These are phyloP conservation scores for Populus tomentosa DNA, from an alignment of 441 rosid species.

Conservation along the genomic window DNA sequence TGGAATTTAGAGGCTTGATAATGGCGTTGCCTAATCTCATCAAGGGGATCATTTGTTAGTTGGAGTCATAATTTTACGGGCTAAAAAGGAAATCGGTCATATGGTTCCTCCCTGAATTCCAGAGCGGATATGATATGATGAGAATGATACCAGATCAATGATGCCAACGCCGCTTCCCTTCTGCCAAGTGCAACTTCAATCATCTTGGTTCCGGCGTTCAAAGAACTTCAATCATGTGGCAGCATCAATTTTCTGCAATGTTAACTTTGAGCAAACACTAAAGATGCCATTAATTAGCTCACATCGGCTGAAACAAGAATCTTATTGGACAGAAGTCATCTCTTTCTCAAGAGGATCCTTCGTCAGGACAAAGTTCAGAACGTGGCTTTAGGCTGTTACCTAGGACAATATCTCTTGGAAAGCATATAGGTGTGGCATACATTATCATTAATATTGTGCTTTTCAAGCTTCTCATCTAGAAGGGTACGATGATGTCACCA, in stretches of 20 bases:
- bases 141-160: background rate
- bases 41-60: constrained; percentile 24
- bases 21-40: background rate
- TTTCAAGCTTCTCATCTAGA: too few relatives aligned
- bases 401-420: too few relatives aligned
- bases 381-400: too few relatives aligned
- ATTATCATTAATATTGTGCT: too few relatives aligned
- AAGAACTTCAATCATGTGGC: too few relatives aligned
- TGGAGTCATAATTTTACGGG: background rate
- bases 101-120: background rate
- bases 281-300: background rate
- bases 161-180: background rate
- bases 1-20: background rate
- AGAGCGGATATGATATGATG: too few relatives aligned
- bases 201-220: background rate
- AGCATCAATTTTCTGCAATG: too few relatives aligned
- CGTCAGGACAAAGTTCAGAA: too few relatives aligned
- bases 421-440: too few relatives aligned
- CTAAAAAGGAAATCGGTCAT: background rate
- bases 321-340: background rate
- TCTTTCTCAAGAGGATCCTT: background rate
- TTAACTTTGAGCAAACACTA: background rate
- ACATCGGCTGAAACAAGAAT: background rate
- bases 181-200: too few relatives aligned
- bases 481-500: too few relatives aligned